Evolutionary conservation across 371 early-diverging fungal species (phyloP).

Genomic region (Syncephalastrum contaminatum): DNA sequence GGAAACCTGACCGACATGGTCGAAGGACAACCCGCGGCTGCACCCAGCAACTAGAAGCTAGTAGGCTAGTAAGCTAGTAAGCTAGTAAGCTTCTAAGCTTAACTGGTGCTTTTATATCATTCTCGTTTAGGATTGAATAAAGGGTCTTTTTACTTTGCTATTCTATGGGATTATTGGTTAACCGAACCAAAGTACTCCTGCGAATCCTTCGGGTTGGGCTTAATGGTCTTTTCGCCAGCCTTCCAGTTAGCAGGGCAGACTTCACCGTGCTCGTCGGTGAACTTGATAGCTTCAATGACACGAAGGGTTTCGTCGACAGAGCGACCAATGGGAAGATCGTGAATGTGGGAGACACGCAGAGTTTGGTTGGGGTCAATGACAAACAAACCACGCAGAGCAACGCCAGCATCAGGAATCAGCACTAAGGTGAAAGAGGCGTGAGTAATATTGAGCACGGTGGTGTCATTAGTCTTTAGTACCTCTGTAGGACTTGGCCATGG

Average conservation of each 20-base stretch:
- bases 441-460: too few species aligned
- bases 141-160: too few species aligned
- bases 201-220: slow-evolving; percentile 67
- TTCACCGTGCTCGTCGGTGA: slow-evolving; percentile 87
- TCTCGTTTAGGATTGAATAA: too few species aligned
- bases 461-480: slow-evolving; percentile 41
- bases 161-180: too few species aligned
- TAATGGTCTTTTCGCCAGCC: slow-evolving; percentile 69
- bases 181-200: slow-evolving; percentile 72
- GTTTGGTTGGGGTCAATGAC: slow-evolving; percentile 92
- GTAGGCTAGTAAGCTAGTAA: too few species aligned
- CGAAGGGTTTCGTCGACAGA: slow-evolving; percentile 94
- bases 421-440: too few species aligned
- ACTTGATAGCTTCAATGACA: slow-evolving; percentile 94
- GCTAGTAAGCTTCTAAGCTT: too few species aligned
- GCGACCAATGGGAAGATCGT: slow-evolving; percentile 92
- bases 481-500: slow-evolving; percentile 81
- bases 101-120: too few species aligned
- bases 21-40: slow-evolving; percentile 15
- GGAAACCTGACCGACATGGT: slow-evolving; percentile 76
- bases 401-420: slow-evolving; percentile 65
- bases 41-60: slow-evolving; percentile 23
- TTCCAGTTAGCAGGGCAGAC: slow-evolving; percentile 89
- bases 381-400: slow-evolving; percentile 77
- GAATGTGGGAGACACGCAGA: slow-evolving; percentile 58